phyloP scores from a whole-genome alignment of 441 rosid genomes.

The Gossypium trilobum region DNA sequence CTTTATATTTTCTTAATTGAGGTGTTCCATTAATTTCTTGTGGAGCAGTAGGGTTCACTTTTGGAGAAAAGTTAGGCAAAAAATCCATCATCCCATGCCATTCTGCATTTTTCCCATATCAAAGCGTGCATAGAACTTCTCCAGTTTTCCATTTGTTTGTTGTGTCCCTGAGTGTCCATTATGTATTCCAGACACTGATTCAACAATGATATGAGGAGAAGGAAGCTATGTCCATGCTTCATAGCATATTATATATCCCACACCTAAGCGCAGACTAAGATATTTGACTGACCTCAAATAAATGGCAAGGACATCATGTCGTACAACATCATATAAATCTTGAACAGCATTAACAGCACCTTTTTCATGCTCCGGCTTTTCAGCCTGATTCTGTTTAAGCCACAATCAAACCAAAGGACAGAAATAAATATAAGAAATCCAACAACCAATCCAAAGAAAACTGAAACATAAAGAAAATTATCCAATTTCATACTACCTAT shows the following conservation, averaged over 20 bases:
- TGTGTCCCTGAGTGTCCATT: not conserved
- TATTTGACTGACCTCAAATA: conserved; percentile 55
- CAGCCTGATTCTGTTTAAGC: conserved; percentile 57
- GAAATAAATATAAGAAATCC: not conserved
- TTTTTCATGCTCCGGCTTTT: conserved; percentile 55
- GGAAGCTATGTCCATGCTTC: not conserved
- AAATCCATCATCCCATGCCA: not conserved
- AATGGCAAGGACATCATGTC: conserved; percentile 58
- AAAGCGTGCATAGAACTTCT: not conserved
- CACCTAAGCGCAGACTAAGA: conserved; percentile 15
- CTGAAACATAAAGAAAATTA: not conserved
- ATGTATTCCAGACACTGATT: not conserved
- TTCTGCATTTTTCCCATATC: not conserved
- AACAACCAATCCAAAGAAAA: not conserved
- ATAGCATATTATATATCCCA: conserved; percentile 6
- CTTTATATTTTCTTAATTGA: not conserved
- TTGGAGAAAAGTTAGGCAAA: not conserved
- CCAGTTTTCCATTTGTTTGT: not conserved
- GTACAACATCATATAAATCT: conserved; percentile 94
- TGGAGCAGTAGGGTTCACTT: not conserved
- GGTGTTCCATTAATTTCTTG: not conserved
- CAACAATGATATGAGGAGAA: not conserved
- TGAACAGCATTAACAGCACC: conserved; percentile 92
- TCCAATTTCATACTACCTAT: not conserved
- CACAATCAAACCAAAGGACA: not conserved